A percentile compares a stretch with the other conserved stretches of the same genome.
Evolutionary conservation across 148 eudicot genomes (phyloP).

Genomic region (Diospyros kaki): DNA sequence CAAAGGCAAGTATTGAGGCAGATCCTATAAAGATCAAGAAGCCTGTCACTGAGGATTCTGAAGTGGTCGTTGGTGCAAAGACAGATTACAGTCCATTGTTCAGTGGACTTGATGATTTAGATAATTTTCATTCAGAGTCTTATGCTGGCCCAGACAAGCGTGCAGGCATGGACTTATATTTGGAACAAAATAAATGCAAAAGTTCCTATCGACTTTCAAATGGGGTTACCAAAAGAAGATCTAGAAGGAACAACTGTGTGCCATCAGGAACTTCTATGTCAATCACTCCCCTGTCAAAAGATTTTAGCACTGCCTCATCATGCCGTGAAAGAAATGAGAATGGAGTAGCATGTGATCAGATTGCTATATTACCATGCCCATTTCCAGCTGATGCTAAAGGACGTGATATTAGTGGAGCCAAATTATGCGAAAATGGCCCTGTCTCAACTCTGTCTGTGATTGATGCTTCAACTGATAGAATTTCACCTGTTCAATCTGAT

Average conservation of each 20-base stretch:
- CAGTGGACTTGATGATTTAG: conserved; percentile 9
- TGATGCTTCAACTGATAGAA: conserved; percentile 8
- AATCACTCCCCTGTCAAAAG: conserved; percentile 11
- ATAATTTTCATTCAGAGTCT: conserved; percentile 4
- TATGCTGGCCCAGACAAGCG: conserved; percentile 6
- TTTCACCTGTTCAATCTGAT: conserved; percentile 18
- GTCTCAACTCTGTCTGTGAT: neutral
- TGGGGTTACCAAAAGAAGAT: neutral
- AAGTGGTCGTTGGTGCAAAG: conserved; percentile 15
- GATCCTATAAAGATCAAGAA: conserved; percentile 23
- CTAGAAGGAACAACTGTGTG: conserved; percentile 16
- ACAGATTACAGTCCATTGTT: neutral
- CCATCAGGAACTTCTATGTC: conserved; percentile 16
- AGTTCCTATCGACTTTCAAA: neutral
- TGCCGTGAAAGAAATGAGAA: conserved; percentile 8
- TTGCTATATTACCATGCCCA: neutral
- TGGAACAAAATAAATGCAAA: conserved; percentile 3
- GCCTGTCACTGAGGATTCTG: conserved; percentile 18
- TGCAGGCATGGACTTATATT: conserved; percentile 8
- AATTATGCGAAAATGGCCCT: conserved; percentile 2
- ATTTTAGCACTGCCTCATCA: conserved; percentile 5
- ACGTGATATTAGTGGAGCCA: neutral
- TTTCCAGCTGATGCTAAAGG: conserved; percentile 12
- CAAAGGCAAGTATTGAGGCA: conserved; percentile 25
- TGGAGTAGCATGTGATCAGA: conserved; percentile 15